phyloP scores from a whole-genome alignment of 306 rosid species.

The Echinosophora koreensis region DNA sequence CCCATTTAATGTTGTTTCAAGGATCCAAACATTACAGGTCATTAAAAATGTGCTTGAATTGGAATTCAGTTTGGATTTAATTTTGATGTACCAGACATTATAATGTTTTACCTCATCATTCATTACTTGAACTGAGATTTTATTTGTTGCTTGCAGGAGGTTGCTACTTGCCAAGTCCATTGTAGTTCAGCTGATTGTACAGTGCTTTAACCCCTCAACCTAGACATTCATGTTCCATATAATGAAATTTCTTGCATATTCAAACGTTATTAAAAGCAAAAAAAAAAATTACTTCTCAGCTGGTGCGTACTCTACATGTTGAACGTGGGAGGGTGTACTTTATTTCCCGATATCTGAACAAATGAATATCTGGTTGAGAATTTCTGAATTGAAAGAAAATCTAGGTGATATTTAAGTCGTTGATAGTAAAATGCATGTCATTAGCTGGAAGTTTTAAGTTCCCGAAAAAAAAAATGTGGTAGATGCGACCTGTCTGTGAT shows the following conservation, averaged over 20 bases:
- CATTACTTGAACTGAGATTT: constrained; percentile 30
- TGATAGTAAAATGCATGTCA: neutral
- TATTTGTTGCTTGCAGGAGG: constrained; percentile 64
- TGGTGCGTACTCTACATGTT: neutral
- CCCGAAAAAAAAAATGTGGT: neutral
- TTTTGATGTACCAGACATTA: neutral
- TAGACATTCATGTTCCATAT: constrained; percentile 45
- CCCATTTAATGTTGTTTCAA: neutral
- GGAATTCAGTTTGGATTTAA: neutral
- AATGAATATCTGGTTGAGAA: neutral
- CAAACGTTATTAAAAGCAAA: constrained; percentile 37
- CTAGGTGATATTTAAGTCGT: constrained; percentile 2
- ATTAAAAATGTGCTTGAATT: constrained; percentile 1
- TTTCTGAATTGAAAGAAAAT: constrained; percentile 31
- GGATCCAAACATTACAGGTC: neutral
- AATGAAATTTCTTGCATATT: constrained; percentile 53
- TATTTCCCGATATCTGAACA: constrained; percentile 32
- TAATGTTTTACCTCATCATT: neutral
- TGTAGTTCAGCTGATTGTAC: constrained; percentile 70
- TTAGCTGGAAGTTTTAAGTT: constrained; percentile 20
- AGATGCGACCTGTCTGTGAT: neutral
- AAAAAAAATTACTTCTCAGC: constrained; percentile 33
- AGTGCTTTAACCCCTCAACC: constrained; percentile 61
- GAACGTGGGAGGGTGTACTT: constrained; percentile 24
- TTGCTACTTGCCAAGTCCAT: constrained; percentile 51